Evolutionary conservation across 331 rosid species (phyloP).

Genomic region (Rosa hybrid): DNA sequence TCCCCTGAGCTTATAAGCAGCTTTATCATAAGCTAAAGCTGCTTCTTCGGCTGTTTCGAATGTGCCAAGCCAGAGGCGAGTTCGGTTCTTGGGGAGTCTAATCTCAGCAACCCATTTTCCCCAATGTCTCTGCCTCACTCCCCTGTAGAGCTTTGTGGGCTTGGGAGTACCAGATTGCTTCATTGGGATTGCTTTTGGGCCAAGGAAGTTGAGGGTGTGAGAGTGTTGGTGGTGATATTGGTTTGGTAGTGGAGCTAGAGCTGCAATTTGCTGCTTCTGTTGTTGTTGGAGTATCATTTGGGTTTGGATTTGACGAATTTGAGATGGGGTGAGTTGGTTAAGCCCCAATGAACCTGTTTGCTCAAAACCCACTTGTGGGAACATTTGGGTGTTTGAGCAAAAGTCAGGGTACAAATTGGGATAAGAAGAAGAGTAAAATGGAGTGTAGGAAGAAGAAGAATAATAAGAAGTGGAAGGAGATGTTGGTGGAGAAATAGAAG

Average conservation of each 20-base stretch:
- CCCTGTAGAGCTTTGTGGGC: constrained; percentile 66
- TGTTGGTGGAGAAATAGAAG: constrained; percentile 21
- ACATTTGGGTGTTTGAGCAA: constrained; percentile 36
- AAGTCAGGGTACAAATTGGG: constrained; percentile 27
- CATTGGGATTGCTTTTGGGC: constrained; percentile 61
- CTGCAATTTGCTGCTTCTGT: constrained; percentile 16
- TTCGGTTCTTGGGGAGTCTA: constrained; percentile 85
- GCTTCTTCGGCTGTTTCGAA: constrained; percentile 90
- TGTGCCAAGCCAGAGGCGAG: constrained; percentile 95
- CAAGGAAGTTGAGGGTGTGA: constrained; percentile 20
- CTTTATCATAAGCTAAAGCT: constrained; percentile 82
- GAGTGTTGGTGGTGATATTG: constrained; percentile 26
- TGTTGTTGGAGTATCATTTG: constrained; percentile 42
- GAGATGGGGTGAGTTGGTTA: constrained; percentile 72
- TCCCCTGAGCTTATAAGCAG: constrained; percentile 85
- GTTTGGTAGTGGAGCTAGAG: constrained; percentile 31
- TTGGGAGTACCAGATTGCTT: constrained; percentile 49
- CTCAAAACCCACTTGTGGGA: constrained; percentile 33
- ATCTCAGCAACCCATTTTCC: constrained; percentile 98
- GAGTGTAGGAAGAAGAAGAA: constrained; percentile 23
- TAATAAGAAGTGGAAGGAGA: constrained; percentile 22
- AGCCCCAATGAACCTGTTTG: constrained; percentile 52
- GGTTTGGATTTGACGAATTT: constrained; percentile 74
- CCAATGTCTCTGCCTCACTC: constrained; percentile 94
- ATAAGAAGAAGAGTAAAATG: constrained; percentile 22